Base-by-base conservation (phyloP, 176 grass and related monocot species). In the Eragrostis curvula region DNA sequence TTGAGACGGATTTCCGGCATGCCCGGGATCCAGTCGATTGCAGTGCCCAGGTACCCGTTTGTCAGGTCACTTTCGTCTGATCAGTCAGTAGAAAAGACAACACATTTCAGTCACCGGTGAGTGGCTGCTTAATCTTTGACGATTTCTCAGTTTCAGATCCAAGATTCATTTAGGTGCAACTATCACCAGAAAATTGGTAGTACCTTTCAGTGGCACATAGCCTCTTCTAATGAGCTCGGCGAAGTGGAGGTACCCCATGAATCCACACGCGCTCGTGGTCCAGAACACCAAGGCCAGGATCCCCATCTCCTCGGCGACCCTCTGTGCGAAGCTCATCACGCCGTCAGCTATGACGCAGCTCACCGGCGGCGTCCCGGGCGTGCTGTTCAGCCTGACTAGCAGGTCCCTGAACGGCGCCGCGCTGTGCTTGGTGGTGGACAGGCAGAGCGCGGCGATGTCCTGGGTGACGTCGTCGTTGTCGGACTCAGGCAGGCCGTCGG, bases 381-480 rank as follows among this genome's bases (percentile, higher is more conserved):
- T 50, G 56, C 76, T 12, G 71, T 85, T 92, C 0, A 97, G 87
- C 83, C 63, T 73, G 20, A 6, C 53, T n/a, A 97, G 58, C 24
- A 97, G 82, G 43, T 89, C 68, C 44, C 77, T 65, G 69, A 97
- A 94, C 6, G 86, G 92, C 63, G 32, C 64, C 10, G 83, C 41
- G 49, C 92, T 87, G 47, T 90, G 83, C 79, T 23, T 67, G 12
- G 62, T 81, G 42, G 53, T 75, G 7, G 91, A 97, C 12, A 81
- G 3, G 87, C 91, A 97, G 36, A 94, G 46, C 9, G 76, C 51
- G 18, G 91, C 84, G 79, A 94, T 90, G 92, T 94, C 92, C 85
- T 94, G 95, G 48, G 83, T 97, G 53, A 89, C 88, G 72, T 97
- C 90, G 10, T 85, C 84, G 51, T 87, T 75, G 23, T 53, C 83